These are phyloP conservation scores for Sporisorium graminicola DNA, from an alignment of 1,284 basidiomycete genomes.

Conservation along the genomic window DNA sequence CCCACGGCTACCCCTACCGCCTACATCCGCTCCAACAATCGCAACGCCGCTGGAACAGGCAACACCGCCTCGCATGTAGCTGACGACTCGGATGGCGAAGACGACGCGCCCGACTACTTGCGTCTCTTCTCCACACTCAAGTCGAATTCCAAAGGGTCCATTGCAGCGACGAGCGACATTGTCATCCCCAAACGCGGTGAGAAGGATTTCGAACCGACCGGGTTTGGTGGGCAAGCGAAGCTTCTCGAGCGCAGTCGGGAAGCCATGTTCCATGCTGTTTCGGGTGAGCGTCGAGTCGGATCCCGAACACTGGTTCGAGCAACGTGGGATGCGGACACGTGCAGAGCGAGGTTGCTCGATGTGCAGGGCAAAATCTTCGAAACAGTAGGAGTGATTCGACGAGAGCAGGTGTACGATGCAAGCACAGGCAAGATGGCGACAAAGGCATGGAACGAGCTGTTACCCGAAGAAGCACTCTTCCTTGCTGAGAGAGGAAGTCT, in stretches of 20 bases:
- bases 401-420: slow-evolving; percentile 7
- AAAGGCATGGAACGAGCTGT: slow-evolving; percentile 75
- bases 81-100: slow-evolving; percentile 42
- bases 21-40: slow-evolving; percentile 6
- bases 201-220: slow-evolving; percentile 81
- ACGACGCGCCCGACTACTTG: slow-evolving; percentile 51
- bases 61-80: slow-evolving; percentile 3
- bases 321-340: slow-evolving; percentile 53
- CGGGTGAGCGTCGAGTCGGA: slow-evolving; percentile 74
- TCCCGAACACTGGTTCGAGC: slow-evolving; percentile 57
- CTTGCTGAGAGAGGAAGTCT: slow-evolving; percentile 77
- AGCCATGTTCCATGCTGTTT: slow-evolving; percentile 86
- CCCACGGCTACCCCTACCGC: slow-evolving; percentile 29
- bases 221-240: slow-evolving; percentile 76
- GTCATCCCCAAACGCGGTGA: slow-evolving; percentile 66
- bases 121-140: slow-evolving; percentile 42
- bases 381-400: slow-evolving; percentile 53
- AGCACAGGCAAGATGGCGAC: slow-evolving; percentile 18
- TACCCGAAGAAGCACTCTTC: slow-evolving; percentile 94
- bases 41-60: neutral
- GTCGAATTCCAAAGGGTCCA: slow-evolving; percentile 18
- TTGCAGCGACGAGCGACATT: neutral
- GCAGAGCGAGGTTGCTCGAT: slow-evolving; percentile 57
- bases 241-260: slow-evolving; percentile 83
- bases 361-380: slow-evolving; percentile 61